Conservation (phyloP, 768 basidiomycete species). For the Tremella fuciformis region DNA sequence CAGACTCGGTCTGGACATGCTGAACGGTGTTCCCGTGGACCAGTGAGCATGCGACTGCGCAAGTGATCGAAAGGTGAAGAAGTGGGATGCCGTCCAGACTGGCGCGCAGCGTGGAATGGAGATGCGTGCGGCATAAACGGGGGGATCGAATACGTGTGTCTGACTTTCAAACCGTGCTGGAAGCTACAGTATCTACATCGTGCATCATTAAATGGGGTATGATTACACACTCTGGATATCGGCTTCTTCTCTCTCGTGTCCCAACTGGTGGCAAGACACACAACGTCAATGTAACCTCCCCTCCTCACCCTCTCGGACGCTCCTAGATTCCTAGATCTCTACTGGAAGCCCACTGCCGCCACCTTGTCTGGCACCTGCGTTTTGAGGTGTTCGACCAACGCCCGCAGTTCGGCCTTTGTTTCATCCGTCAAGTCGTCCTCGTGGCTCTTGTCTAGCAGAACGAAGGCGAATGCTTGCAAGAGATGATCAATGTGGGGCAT, state of each 20-base stretch:
- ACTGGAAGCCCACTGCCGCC: slow-evolving; percentile 64
- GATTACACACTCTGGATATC: no score
- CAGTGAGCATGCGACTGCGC: no score
- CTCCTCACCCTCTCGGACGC: background rate
- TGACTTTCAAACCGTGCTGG: no score
- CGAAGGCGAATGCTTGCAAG: slow-evolving; percentile 72
- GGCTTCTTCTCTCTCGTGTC: no score
- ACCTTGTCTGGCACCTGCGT: slow-evolving; percentile 72
- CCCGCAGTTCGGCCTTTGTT: slow-evolving; percentile 69
- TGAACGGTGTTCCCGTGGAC: background rate
- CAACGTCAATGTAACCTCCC: background rate
- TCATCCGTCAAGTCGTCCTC: slow-evolving; percentile 78
- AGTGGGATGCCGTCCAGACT: no score
- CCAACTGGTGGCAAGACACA: no score
- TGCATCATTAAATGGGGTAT: no score
- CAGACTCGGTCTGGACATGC: slow-evolving; percentile 56
- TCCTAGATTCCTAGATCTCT: background rate
- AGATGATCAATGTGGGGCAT: slow-evolving; percentile 74
- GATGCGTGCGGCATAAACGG: no score
- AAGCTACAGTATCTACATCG: no score
- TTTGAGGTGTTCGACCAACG: slow-evolving; percentile 69
- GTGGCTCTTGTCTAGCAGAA: slow-evolving; percentile 67
- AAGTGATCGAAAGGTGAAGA: no score
- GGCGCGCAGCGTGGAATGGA: no score
- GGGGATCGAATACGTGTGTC: no score